Base-by-base conservation (phyloP, 75 land plant genomes). In the Selaginella tamariscina region DNA sequence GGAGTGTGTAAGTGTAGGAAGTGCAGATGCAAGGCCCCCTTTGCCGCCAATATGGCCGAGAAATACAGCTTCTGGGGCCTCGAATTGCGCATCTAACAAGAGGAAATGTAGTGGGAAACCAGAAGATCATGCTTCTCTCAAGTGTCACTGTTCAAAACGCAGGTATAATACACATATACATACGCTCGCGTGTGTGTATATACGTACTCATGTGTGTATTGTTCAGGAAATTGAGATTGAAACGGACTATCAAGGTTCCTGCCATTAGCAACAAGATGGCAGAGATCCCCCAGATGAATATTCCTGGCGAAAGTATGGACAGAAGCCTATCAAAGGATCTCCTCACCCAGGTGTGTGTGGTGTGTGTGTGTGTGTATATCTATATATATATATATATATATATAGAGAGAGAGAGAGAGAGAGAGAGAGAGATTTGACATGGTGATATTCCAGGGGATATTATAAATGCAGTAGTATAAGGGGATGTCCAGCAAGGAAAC, bases 311-410 rank as follows among this genome's bases (percentile, higher is more conserved):
- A 88, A 88, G 71, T 88, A 88, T 54, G 92, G 92, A 1, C 92
- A 88, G 79, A 88, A 88, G 68, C 93, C 93, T 21, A 88, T 88
- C 74, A 89, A 89, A 54, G 94, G 94, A 20, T 89, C 94, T 32
- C 94, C 94, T 0, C 85, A 89, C 71, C 94, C 94, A 62, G n/a
- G n/a, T n/a, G n/a, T n/a, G n/a, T n/a, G n/a, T n/a, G n/a, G n/a
- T n/a, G n/a, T n/a, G n/a, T n/a, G n/a, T n/a, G n/a, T n/a, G n/a
- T n/a, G n/a, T n/a, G n/a, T n/a, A n/a, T n/a, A n/a, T n/a, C n/a
- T n/a, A n/a, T n/a, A n/a, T n/a, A n/a, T n/a, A n/a, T n/a, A n/a
- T n/a, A n/a, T n/a, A n/a, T n/a, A n/a, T n/a, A n/a, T n/a, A n/a
- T n/a, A n/a, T n/a, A n/a, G n/a, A n/a, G n/a, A n/a, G n/a, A n/a